These are phyloP conservation scores for Camelina neglecta DNA, from an alignment of 345 rosid species.

Conservation along the genomic window DNA sequence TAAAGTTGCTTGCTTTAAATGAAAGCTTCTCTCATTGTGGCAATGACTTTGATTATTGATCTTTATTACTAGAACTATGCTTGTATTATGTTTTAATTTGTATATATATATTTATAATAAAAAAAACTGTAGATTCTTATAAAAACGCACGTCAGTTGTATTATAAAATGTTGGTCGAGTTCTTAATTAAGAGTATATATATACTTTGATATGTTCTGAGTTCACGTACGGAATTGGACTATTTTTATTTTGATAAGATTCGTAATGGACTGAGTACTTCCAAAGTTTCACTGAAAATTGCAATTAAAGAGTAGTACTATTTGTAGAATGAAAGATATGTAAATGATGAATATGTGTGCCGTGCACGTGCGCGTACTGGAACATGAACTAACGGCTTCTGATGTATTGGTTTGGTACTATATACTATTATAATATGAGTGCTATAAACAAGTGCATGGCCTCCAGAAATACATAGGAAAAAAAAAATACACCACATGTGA, in stretches of 20 bases:
- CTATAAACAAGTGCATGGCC: not conserved
- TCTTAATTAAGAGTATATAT: not conserved
- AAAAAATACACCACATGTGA: not conserved
- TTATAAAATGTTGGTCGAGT: not conserved
- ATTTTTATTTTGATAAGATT: slow-evolving; percentile 21
- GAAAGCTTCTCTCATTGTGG: slow-evolving; percentile 7
- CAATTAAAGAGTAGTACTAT: slow-evolving; percentile 16
- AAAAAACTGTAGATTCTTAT: too few relatives aligned
- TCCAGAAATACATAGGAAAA: not conserved
- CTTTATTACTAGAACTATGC: not conserved
- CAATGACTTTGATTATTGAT: not conserved
- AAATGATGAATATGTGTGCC: slow-evolving; percentile 23
- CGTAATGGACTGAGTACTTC: slow-evolving; percentile 29
- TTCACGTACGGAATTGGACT: not conserved
- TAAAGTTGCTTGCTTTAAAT: slow-evolving; percentile 15
- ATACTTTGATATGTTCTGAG: not conserved
- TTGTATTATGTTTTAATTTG: too few relatives aligned
- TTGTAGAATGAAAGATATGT: slow-evolving; percentile 13
- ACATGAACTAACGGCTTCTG: slow-evolving; percentile 48
- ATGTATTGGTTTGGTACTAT: not conserved
- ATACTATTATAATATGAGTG: slow-evolving; percentile 3
- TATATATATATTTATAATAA: too few relatives aligned
- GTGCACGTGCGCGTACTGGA: slow-evolving; percentile 40
- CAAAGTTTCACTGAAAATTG: slow-evolving; percentile 37
- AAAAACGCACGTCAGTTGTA: not conserved